A percentile compares a stretch with the other conserved stretches of the same genome.
Evolutionary conservation across 768 basidiomycete species (phyloP).

Genomic region (Ramaria sp.): DNA sequence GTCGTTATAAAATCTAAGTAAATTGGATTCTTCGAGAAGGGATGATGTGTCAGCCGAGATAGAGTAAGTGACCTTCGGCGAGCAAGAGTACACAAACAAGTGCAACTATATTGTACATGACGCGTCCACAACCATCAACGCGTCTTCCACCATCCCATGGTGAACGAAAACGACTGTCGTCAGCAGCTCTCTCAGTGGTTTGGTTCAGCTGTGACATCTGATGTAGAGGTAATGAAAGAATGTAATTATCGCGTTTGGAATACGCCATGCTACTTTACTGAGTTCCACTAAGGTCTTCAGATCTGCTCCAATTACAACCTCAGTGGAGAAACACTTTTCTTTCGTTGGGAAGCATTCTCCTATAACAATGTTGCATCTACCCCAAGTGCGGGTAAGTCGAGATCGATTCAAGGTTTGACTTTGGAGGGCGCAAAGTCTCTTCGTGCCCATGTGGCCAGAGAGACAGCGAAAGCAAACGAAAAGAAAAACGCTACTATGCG

Average conservation of each 20-base stretch:
- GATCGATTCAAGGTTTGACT: neutral
- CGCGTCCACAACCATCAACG: constrained; percentile 5
- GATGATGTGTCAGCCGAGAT: neutral
- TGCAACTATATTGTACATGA: neutral
- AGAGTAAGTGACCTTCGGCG: neutral
- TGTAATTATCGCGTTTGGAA: constrained; percentile 1
- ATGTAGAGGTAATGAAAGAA: constrained; percentile 5
- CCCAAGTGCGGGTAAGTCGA: neutral
- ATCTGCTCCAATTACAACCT: constrained; percentile 29
- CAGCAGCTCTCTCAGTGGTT: constrained; percentile 3
- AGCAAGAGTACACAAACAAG: neutral
- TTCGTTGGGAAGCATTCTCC: constrained; percentile 33
- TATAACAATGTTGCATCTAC: constrained; percentile 11
- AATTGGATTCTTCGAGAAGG: no score
- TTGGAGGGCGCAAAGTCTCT: constrained; percentile 9
- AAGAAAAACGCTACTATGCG: neutral
- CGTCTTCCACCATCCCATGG: neutral
- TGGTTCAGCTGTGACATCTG: constrained; percentile 7
- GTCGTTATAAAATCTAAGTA: no score
- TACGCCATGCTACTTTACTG: neutral
- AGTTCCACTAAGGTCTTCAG: constrained; percentile 22
- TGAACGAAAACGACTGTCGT: neutral
- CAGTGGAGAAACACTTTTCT: constrained; percentile 25
- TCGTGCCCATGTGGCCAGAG: constrained; percentile 6
- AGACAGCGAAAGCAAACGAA: constrained; percentile 6